These are phyloP conservation scores for Hemileccinum impolitum DNA, from an alignment of 768 basidiomycete species.

Conservation along the genomic window DNA sequence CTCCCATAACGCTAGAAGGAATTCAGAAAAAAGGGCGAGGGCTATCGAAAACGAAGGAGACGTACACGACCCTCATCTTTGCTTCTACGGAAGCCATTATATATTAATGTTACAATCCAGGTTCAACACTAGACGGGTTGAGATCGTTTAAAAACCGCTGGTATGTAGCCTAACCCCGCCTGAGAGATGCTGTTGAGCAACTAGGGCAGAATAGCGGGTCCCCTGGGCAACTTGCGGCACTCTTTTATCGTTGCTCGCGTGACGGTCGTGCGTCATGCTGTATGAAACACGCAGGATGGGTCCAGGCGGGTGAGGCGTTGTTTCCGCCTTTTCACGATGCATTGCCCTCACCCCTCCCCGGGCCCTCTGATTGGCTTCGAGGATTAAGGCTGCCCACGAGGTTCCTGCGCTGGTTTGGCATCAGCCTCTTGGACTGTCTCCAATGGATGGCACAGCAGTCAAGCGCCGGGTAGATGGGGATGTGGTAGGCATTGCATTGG, in stretches of 20 bases:
- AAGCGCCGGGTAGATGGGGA: too few relatives aligned
- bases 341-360: too few relatives aligned
- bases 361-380: constrained; percentile 5
- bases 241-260: neutral
- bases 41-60: neutral
- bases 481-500: too few relatives aligned
- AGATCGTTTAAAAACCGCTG: neutral
- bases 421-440: neutral
- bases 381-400: constrained; percentile 14
- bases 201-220: neutral
- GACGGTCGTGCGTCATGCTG: neutral
- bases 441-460: too few relatives aligned
- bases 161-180: neutral
- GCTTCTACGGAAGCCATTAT: constrained; percentile 10
- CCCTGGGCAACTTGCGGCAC: constrained; percentile 3
- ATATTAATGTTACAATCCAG: neutral
- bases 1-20: constrained; percentile 19
- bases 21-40: constrained; percentile 1
- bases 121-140: neutral
- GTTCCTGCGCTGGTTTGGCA: constrained; percentile 5
- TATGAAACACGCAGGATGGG: neutral
- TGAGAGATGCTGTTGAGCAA: neutral
- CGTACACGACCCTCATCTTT: constrained; percentile 22
- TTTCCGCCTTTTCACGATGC: neutral
- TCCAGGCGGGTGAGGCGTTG: constrained; percentile 1